These are phyloP conservation scores for Ogataea allantospora DNA, from an alignment of 805 yeast species.

Conservation along the genomic window DNA sequence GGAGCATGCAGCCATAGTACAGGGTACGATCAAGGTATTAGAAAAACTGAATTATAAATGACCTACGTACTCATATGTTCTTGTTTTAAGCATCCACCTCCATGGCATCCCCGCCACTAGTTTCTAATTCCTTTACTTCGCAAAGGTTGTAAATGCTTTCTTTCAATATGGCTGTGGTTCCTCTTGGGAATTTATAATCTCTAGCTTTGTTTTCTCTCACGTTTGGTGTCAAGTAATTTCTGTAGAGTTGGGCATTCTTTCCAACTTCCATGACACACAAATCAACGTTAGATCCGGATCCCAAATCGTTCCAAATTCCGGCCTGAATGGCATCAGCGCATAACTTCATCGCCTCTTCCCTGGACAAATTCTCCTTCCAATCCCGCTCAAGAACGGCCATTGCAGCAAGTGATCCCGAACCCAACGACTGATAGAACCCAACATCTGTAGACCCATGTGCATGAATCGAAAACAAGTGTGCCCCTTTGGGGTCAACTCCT, in stretches of 20 bases:
- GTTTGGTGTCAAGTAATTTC: constrained; percentile 92
- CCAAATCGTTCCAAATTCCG: constrained; percentile 98
- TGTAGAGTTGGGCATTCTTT: constrained; percentile 76
- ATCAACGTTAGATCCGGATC: constrained; percentile 98
- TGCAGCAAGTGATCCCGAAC: constrained; percentile 97
- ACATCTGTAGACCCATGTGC: constrained; percentile 98
- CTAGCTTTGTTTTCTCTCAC: constrained; percentile 77
- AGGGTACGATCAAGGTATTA: constrained; percentile 73
- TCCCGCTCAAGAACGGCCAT: constrained; percentile 93
- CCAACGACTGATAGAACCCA: constrained; percentile 88
- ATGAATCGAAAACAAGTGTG: constrained; percentile 87
- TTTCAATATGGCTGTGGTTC: constrained; percentile 86
- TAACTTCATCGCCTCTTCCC: constrained; percentile 86
- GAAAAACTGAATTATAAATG: constrained; percentile 27
- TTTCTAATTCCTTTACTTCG: constrained; percentile 50
- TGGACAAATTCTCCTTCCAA: constrained; percentile 76
- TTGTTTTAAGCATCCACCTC: constrained; percentile 41
- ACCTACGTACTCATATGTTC: background rate
- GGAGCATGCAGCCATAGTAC: constrained; percentile 92
- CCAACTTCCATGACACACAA: constrained; percentile 95
- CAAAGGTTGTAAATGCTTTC: constrained; percentile 64
- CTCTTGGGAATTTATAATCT: constrained; percentile 83
- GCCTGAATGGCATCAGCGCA: constrained; percentile 93
- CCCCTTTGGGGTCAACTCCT: constrained; percentile 95
- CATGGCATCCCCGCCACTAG: constrained; percentile 43